A percentile compares a stretch with the other conserved stretches of the same genome.
Conservation (phyloP, 345 rosid species). For the Sisymbrium irio region DNA sequence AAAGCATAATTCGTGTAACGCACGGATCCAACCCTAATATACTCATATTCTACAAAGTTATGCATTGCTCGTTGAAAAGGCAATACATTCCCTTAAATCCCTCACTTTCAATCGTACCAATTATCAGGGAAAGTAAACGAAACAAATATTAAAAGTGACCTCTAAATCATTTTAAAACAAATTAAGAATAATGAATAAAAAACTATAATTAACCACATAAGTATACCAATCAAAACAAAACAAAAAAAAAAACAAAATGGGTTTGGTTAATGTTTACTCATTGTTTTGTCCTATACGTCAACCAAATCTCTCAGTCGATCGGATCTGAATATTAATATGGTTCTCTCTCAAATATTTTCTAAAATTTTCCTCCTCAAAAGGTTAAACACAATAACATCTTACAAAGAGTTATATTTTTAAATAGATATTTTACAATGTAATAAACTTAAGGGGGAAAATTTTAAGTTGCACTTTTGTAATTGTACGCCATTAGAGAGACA, state of each 20-base stretch:
- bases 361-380: not conserved
- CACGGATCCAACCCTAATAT: too few species aligned
- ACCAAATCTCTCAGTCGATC: constrained; percentile 28
- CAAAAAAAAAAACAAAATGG: constrained; percentile 24
- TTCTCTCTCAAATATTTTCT: constrained; percentile 5
- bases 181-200: not conserved
- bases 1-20: too few species aligned
- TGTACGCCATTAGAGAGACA: constrained; percentile 84
- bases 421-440: constrained; percentile 2
- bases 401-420: not conserved
- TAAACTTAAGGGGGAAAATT: constrained; percentile 1
- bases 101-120: not conserved
- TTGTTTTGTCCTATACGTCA: constrained; percentile 37
- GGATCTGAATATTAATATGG: constrained; percentile 20
- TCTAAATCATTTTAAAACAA: not conserved
- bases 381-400: constrained; percentile 6
- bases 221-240: constrained; percentile 20
- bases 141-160: not conserved
- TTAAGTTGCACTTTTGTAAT: constrained; percentile 52
- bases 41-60: not conserved
- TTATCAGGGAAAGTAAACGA: not conserved
- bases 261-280: constrained; percentile 38
- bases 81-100: not conserved
- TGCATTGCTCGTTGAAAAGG: not conserved
- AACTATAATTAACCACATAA: not conserved